A percentile compares a stretch with the other conserved stretches of the same genome.
phyloP scores from a whole-genome alignment of 306 rosid genomes.

The Cicer pinnatifidum region DNA sequence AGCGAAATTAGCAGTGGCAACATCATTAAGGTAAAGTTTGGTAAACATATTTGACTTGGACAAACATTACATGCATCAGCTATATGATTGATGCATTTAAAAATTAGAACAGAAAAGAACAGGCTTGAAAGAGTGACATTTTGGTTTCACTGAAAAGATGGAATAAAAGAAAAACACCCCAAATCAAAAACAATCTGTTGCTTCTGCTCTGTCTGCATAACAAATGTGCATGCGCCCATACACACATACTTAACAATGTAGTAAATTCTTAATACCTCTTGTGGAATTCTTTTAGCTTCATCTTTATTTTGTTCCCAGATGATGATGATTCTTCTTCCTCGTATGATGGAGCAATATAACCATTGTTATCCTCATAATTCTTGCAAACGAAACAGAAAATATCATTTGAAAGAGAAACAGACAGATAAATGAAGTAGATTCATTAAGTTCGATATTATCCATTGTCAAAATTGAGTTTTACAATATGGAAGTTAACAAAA shows the following conservation, averaged over 20 bases:
- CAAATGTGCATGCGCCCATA: not conserved
- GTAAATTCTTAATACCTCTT: constrained; percentile 62
- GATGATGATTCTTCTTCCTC: constrained; percentile 76
- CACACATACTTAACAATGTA: constrained; percentile 11
- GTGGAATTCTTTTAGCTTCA: constrained; percentile 93
- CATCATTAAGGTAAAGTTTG: constrained; percentile 1
- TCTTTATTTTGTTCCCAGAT: constrained; percentile 77
- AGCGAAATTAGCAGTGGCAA: constrained; percentile 30
- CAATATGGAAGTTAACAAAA: constrained; percentile 37
- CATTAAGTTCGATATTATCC: constrained; percentile 1
- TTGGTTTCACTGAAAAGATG: not conserved
- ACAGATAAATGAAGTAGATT: constrained; percentile 24
- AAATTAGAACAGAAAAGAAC: not conserved
- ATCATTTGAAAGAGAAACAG: constrained; percentile 35
- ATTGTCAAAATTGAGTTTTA: constrained; percentile 10
- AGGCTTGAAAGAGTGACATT: not conserved
- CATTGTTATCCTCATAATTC: constrained; percentile 66
- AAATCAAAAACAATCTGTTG: not conserved
- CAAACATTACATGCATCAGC: not conserved
- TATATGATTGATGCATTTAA: constrained; percentile 9
- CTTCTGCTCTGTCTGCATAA: not conserved
- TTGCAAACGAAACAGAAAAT: constrained; percentile 32
- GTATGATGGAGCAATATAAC: constrained; percentile 80
- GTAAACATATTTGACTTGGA: not conserved
- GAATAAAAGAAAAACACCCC: not conserved